Conservation (phyloP, 257 asterid genomes). For the Primulina eburnea region DNA sequence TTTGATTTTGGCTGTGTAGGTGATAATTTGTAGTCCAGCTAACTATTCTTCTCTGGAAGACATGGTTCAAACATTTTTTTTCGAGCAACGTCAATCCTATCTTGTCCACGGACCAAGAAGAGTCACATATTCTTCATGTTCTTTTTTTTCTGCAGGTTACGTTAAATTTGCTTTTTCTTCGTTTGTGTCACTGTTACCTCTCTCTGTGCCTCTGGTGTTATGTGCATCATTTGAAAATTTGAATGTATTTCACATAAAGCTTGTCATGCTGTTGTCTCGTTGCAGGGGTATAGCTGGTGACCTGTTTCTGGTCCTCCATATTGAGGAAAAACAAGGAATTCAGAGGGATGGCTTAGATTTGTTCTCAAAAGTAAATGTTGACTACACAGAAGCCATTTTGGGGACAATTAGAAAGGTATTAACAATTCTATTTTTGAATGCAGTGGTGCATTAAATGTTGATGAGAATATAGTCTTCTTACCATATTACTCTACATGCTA, state of each 20-base stretch:
- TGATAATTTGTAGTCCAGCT: conserved; percentile 7
- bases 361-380: conserved; percentile 69
- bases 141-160: conserved; percentile 9
- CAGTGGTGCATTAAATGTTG: neutral
- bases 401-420: conserved; percentile 75
- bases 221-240: neutral
- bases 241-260: conserved; percentile 13
- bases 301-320: conserved; percentile 68
- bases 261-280: conserved; percentile 20
- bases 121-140: conserved; percentile 3
- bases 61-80: conserved; percentile 2
- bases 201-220: neutral
- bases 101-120: neutral
- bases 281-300: conserved; percentile 81
- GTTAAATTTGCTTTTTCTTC: conserved; percentile 5
- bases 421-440: neutral
- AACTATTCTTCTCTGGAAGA: conserved; percentile 9
- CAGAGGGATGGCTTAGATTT: conserved; percentile 79
- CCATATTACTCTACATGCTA: neutral
- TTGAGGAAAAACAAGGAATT: conserved; percentile 67
- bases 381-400: conserved; percentile 85
- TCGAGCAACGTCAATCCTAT: conserved; percentile 4
- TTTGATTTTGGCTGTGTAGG: conserved; percentile 7
- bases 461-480: neutral
- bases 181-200: conserved; percentile 19